Conservation (phyloP, 1,284 basidiomycete species). For the Boletus semigastroideus region DNA sequence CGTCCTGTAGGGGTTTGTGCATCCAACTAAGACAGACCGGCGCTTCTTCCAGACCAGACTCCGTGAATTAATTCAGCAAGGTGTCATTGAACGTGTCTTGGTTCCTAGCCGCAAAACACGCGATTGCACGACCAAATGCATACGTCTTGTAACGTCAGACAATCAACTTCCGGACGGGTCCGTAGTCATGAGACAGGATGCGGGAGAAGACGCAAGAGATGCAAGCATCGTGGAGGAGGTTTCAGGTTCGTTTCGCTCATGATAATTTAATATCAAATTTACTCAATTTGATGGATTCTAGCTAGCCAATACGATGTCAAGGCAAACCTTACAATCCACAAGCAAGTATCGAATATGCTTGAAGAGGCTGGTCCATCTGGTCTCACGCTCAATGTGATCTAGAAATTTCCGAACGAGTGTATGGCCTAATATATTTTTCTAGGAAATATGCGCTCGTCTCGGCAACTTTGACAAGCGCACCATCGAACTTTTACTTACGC, state of each 20-base stretch:
- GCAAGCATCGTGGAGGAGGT: constrained; percentile 23
- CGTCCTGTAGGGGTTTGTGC: constrained; percentile 59
- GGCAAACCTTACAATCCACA: constrained; percentile 64
- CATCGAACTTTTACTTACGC: constrained; percentile 70
- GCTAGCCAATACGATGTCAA: constrained; percentile 43
- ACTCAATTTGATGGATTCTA: constrained; percentile 7
- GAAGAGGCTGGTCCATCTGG: constrained; percentile 64
- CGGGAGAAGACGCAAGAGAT: constrained; percentile 44
- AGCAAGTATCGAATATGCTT: constrained; percentile 71
- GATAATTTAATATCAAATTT: not conserved
- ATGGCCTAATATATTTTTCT: constrained; percentile 13
- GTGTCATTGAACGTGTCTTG: constrained; percentile 70
- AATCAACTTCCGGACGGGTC: constrained; percentile 36
- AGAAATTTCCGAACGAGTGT: constrained; percentile 2
- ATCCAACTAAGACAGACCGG: constrained; percentile 70
- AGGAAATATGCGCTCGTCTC: constrained; percentile 69
- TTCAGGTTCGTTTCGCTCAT: constrained; percentile 12
- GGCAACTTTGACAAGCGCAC: constrained; percentile 76
- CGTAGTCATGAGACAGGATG: constrained; percentile 34
- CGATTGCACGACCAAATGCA: constrained; percentile 53
- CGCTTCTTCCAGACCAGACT: constrained; percentile 75
- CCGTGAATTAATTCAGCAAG: constrained; percentile 65
- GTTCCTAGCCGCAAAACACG: constrained; percentile 54
- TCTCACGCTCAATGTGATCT: constrained; percentile 65
- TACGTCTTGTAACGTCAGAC: constrained; percentile 52